These are phyloP conservation scores for Miamiensis avidus DNA, from an alignment of 169 alveolate species.

Conservation along the genomic window DNA sequence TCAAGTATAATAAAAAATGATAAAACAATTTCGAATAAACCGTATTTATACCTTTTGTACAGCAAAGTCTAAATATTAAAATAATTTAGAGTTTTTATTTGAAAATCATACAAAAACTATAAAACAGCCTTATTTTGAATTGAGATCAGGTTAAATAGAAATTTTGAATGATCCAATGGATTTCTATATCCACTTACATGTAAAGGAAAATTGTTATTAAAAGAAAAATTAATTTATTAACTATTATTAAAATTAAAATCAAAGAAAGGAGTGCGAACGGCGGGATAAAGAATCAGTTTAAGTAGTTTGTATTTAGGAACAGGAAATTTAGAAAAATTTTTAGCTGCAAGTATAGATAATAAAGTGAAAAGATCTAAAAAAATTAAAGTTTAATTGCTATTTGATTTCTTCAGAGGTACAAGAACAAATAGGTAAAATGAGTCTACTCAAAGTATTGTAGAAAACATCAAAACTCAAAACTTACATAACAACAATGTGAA, in stretches of 20 bases:
- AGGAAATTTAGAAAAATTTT: slow-evolving; percentile 65
- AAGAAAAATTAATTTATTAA: neutral
- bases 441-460: slow-evolving; percentile 26
- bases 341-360: slow-evolving; percentile 51
- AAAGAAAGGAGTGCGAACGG: slow-evolving; percentile 40
- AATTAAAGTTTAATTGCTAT: slow-evolving; percentile 40
- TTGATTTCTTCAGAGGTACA: slow-evolving; percentile 69
- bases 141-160: slow-evolving; percentile 51
- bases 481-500: slow-evolving; percentile 40
- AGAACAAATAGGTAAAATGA: slow-evolving; percentile 35
- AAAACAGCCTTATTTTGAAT: slow-evolving; percentile 56
- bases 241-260: neutral
- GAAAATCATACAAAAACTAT: slow-evolving; percentile 43
- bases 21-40: too few species aligned
- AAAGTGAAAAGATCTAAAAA: slow-evolving; percentile 42
- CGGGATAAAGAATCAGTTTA: slow-evolving; percentile 55
- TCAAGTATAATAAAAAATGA: too few species aligned
- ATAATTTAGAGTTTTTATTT: slow-evolving; percentile 28
- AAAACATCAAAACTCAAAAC: slow-evolving; percentile 34
- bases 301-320: slow-evolving; percentile 69
- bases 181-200: slow-evolving; percentile 65
- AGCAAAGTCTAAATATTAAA: neutral
- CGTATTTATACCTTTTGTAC: too few species aligned
- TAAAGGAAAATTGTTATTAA: neutral
- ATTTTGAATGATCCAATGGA: slow-evolving; percentile 67